Evolutionary conservation across 148 eudicot species (phyloP).

Genomic region (Cornus suecica): DNA sequence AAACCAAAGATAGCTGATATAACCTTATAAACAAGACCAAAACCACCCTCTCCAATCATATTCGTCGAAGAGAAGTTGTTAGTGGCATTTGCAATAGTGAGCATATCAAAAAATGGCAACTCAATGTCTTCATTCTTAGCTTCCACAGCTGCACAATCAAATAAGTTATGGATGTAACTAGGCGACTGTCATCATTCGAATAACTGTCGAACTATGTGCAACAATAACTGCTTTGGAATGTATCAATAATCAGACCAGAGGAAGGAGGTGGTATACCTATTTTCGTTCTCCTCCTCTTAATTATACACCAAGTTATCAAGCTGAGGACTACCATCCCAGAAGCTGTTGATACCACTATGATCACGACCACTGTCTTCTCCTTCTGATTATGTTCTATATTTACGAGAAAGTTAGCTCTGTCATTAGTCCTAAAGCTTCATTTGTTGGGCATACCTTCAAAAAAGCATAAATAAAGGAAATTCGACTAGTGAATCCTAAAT

Average conservation of each 20-base stretch:
- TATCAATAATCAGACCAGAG: background rate
- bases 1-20: no score
- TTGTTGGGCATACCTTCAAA: background rate
- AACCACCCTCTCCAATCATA: constrained; percentile 15
- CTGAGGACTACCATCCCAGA: background rate
- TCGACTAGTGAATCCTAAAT: background rate
- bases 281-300: background rate
- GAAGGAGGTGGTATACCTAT: background rate
- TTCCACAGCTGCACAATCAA: background rate
- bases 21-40: constrained; percentile 22
- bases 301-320: background rate
- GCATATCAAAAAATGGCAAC: constrained; percentile 5
- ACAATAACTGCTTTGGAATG: background rate
- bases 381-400: background rate
- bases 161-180: no score
- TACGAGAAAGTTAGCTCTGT: background rate
- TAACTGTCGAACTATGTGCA: background rate
- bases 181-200: background rate
- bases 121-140: background rate
- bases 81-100: constrained; percentile 1
- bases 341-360: background rate
- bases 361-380: background rate
- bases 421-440: background rate
- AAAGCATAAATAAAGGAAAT: background rate
- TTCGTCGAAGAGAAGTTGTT: constrained; percentile 1